Evolutionary conservation across 2,329 filamentous ascomycete genomes (phyloP).

Genomic region (Paecilomyces sp.): DNA sequence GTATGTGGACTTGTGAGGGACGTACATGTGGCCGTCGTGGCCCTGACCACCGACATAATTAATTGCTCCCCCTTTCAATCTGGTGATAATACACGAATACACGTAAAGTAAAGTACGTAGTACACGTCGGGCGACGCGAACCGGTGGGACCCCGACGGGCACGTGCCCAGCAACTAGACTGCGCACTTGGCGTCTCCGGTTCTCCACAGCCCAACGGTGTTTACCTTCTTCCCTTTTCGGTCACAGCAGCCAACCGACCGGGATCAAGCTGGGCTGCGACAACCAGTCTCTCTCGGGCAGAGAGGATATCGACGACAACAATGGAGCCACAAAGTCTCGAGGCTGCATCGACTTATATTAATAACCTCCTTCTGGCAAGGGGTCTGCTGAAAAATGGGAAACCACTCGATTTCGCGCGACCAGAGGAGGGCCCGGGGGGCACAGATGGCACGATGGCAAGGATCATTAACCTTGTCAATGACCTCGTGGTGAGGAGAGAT

Average conservation of each 20-base stretch:
- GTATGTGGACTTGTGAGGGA: not conserved
- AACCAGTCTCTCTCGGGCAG: conserved; percentile 3
- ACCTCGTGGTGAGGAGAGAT: conserved; percentile 82
- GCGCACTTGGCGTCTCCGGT: not conserved
- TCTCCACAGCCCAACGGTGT: conserved; percentile 20
- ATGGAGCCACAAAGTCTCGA: conserved; percentile 48
- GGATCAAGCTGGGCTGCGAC: conserved; percentile 3
- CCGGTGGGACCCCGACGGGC: not conserved
- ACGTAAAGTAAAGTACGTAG: too few species aligned
- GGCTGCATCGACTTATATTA: conserved; percentile 57
- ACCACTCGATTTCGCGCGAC: conserved; percentile 70
- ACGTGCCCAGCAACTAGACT: not conserved
- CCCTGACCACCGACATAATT: not conserved
- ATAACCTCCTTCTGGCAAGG: conserved; percentile 58
- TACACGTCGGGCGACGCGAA: not conserved
- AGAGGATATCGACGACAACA: conserved; percentile 9
- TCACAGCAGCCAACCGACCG: conserved; percentile 8
- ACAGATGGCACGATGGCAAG: conserved; percentile 67
- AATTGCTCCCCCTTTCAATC: not conserved
- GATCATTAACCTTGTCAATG: conserved; percentile 90
- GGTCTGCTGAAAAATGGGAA: conserved; percentile 53
- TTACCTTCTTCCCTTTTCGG: conserved; percentile 39
- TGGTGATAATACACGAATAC: not conserved
- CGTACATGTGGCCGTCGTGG: not conserved
- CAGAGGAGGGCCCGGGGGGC: conserved; percentile 53